Conservation (phyloP, 176 grass and related monocot species). For the Triticum turgidum region DNA sequence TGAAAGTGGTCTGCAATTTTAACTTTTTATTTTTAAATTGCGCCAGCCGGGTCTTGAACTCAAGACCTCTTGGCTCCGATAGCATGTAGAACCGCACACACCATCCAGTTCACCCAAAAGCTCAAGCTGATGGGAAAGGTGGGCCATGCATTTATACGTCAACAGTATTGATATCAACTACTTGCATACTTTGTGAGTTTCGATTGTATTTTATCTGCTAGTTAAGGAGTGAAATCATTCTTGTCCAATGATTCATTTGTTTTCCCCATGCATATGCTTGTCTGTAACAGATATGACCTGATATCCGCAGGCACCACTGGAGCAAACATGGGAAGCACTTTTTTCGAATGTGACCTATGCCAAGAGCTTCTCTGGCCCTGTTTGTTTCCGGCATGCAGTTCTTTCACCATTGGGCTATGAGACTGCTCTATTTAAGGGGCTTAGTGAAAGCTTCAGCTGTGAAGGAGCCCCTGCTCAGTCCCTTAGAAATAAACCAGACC, state of each 20-base stretch:
- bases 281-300: conserved; percentile 35
- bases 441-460: conserved; percentile 68
- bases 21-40: no score
- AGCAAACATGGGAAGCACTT: conserved; percentile 91
- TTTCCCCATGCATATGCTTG: conserved; percentile 17
- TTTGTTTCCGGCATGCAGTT: conserved; percentile 87
- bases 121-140: no score
- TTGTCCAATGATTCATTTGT: background rate
- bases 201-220: conserved; percentile 6
- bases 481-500: conserved; percentile 48
- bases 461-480: conserved; percentile 51
- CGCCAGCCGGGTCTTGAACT: no score
- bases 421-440: conserved; percentile 93
- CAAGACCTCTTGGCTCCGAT: no score
- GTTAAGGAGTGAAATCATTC: conserved; percentile 6
- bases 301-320: conserved; percentile 71
- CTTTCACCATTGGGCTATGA: conserved; percentile 97
- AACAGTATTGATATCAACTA: background rate
- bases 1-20: no score
- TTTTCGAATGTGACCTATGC: conserved; percentile 82
- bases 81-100: no score
- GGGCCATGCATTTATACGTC: no score
- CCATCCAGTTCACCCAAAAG: no score
- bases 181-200: background rate
- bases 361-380: conserved; percentile 84